Conservation (phyloP, 495 filamentous ascomycete species). For the Annulohypoxylon moriforme region DNA sequence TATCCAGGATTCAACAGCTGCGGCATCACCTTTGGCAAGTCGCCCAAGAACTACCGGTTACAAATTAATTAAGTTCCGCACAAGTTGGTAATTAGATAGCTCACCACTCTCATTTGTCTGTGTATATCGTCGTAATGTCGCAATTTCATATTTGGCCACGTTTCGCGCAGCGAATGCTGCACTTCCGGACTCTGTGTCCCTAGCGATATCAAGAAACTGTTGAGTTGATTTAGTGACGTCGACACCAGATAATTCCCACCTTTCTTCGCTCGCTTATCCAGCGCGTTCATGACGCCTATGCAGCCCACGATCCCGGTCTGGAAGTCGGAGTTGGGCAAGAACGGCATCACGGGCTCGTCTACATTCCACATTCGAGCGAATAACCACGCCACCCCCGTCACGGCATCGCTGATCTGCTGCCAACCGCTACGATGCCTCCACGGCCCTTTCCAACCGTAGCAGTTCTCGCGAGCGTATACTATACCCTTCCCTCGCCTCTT, state of each 20-base stretch:
- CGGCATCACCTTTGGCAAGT: constrained; percentile 34
- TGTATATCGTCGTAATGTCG: constrained; percentile 48
- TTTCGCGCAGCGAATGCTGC: constrained; percentile 35
- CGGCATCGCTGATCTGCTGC: constrained; percentile 69
- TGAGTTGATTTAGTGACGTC: constrained; percentile 68
- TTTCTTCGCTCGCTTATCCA: constrained; percentile 61
- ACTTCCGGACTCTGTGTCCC: constrained; percentile 59
- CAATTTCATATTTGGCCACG: constrained; percentile 44
- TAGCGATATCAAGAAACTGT: constrained; percentile 67
- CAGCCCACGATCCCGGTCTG: constrained; percentile 66
- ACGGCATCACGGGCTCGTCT: constrained; percentile 68
- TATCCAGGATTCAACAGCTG: constrained; percentile 39
- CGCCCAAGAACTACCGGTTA: constrained; percentile 20
- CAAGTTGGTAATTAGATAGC: not conserved
- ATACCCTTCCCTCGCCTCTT: constrained; percentile 59
- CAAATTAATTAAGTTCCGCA: too few relatives aligned
- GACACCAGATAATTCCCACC: constrained; percentile 67
- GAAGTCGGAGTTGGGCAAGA: constrained; percentile 75
- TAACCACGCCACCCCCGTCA: constrained; percentile 63
- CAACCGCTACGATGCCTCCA: constrained; percentile 64
- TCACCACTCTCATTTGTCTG: constrained; percentile 47
- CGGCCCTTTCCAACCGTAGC: constrained; percentile 67
- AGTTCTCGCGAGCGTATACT: constrained; percentile 66
- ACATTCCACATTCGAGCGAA: constrained; percentile 70
- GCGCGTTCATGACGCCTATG: constrained; percentile 65